phyloP scores from a whole-genome alignment of 352 stramenopile genomes.

The Pythium vanterpoolii region DNA sequence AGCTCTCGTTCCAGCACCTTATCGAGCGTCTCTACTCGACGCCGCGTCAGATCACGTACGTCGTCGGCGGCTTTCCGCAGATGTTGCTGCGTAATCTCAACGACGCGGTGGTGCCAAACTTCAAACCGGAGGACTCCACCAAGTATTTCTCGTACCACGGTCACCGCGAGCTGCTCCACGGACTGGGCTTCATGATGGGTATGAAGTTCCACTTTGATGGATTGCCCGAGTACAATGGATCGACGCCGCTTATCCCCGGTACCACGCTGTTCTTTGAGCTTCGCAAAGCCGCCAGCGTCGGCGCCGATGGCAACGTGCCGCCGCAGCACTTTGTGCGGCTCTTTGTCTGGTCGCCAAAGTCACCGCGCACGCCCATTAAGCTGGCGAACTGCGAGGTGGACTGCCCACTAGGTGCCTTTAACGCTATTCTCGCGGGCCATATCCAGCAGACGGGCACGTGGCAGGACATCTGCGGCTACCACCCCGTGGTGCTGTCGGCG shows the following conservation, averaged over 20 bases:
- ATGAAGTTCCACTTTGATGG: constrained; percentile 77
- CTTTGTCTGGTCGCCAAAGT: constrained; percentile 76
- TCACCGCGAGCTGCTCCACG: constrained; percentile 76
- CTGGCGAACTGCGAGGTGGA: constrained; percentile 65
- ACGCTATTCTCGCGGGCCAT: constrained; percentile 62
- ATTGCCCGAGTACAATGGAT: constrained; percentile 56
- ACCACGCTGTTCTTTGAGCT: constrained; percentile 85
- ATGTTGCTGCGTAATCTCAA: constrained; percentile 64
- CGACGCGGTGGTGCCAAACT: constrained; percentile 27
- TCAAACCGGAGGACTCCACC: constrained; percentile 39
- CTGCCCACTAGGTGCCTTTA: constrained; percentile 73
- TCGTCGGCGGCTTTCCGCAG: constrained; percentile 68
- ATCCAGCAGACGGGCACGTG: constrained; percentile 67
- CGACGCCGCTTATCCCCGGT: constrained; percentile 59
- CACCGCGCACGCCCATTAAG: constrained; percentile 57
- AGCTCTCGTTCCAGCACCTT: constrained; percentile 75
- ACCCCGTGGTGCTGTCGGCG: constrained; percentile 14
- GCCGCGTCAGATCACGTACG: constrained; percentile 76
- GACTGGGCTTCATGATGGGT: constrained; percentile 77
- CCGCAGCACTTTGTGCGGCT: constrained; percentile 47
- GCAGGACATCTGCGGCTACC: constrained; percentile 80
- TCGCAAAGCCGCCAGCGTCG: constrained; percentile 22
- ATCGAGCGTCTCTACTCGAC: constrained; percentile 85
- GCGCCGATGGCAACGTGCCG: neutral
- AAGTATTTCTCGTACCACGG: constrained; percentile 77